These are phyloP conservation scores for Mycena capillaripes DNA, from an alignment of 768 basidiomycete genomes.

Conservation along the genomic window DNA sequence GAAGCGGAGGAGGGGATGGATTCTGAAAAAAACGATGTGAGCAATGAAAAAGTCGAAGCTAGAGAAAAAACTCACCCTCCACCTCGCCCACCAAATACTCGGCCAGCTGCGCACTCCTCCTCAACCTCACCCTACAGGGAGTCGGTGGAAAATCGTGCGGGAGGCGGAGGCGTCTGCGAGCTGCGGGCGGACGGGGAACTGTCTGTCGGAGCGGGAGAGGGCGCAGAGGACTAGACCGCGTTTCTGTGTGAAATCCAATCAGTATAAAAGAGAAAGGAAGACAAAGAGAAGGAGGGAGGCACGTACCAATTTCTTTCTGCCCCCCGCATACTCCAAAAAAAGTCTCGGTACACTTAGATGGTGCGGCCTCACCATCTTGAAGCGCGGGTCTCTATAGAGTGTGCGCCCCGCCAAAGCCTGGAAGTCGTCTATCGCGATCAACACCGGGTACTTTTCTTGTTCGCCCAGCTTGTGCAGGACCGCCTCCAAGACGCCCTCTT, in stretches of 20 bases:
- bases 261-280: no score
- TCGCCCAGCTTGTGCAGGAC: conserved; percentile 72
- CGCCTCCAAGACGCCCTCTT: conserved; percentile 69
- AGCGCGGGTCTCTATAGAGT: conserved; percentile 81
- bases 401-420: conserved; percentile 83
- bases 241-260: conserved; percentile 55
- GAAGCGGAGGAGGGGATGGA: no score
- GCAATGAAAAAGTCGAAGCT: no score
- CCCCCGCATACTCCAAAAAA: conserved; percentile 84
- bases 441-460: conserved; percentile 83
- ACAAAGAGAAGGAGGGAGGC: background rate
- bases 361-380: conserved; percentile 75
- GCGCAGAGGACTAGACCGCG: conserved; percentile 83
- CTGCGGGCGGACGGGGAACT: conserved; percentile 71
- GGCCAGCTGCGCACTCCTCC: conserved; percentile 26
- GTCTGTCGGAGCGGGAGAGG: conserved; percentile 71
- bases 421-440: conserved; percentile 91
- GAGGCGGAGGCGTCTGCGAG: conserved; percentile 73
- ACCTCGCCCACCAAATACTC: conserved; percentile 22
- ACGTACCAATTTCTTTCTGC: conserved; percentile 76
- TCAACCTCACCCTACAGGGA: background rate
- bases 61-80: background rate
- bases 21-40: no score
- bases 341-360: conserved; percentile 86
- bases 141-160: conserved; percentile 43